Evolutionary conservation across 768 basidiomycete species (phyloP).

Genomic region (Rhodotorula sphaerocarpa): DNA sequence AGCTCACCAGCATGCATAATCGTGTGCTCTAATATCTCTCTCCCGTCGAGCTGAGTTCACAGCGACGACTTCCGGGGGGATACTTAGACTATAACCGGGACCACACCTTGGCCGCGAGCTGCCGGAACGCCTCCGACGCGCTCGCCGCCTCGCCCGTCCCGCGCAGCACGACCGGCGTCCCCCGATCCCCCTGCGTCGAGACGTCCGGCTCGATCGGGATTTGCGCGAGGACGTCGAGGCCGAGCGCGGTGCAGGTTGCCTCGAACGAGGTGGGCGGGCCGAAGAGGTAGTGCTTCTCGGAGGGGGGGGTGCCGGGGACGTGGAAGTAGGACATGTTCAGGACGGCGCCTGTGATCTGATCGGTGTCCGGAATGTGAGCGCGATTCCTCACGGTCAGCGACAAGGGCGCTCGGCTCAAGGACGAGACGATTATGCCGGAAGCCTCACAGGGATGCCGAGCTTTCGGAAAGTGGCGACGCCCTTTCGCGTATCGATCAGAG

Average conservation of each 20-base stretch:
- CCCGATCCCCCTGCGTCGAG: constrained; percentile 63
- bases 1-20: no score
- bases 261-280: constrained; percentile 63
- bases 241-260: constrained; percentile 52
- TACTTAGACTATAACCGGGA: constrained; percentile 3
- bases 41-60: background rate
- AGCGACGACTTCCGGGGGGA: no score
- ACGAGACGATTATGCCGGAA: background rate
- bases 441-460: constrained; percentile 69
- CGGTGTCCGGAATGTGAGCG: background rate
- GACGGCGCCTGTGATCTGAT: constrained; percentile 72
- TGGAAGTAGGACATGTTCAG: constrained; percentile 81
- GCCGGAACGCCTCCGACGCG: constrained; percentile 2
- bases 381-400: no score
- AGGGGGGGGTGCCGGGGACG: constrained; percentile 57
- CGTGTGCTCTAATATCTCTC: no score
- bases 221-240: constrained; percentile 63
- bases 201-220: constrained; percentile 70
- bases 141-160: background rate
- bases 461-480: constrained; percentile 89
- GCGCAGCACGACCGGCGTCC: constrained; percentile 45
- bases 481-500: constrained; percentile 80
- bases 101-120: constrained; percentile 17
- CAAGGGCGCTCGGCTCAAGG: background rate
- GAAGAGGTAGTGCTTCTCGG: constrained; percentile 57